A percentile compares a stretch with the other conserved stretches of the same genome.
These are phyloP conservation scores for Ogataea saltuana DNA, from an alignment of 805 yeast genomes.

Conservation along the genomic window DNA sequence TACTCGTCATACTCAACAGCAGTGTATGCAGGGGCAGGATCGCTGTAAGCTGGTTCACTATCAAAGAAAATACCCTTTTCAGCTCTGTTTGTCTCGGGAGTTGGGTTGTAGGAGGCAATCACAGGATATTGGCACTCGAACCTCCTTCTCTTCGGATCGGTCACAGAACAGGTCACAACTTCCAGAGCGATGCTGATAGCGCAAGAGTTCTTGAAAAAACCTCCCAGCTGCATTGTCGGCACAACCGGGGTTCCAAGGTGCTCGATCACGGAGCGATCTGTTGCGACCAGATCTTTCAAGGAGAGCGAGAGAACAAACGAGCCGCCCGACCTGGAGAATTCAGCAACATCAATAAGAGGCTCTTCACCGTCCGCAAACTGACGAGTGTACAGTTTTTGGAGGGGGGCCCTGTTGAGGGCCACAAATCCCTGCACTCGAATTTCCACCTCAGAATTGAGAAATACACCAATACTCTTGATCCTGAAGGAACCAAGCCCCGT, in stretches of 20 bases:
- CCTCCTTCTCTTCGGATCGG: too few relatives aligned
- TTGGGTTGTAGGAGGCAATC: too few relatives aligned
- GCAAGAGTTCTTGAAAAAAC: too few relatives aligned
- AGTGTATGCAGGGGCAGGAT: too few relatives aligned
- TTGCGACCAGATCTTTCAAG: not conserved
- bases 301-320: not conserved
- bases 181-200: too few relatives aligned
- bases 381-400: conserved; percentile 7
- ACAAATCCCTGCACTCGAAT: conserved; percentile 6
- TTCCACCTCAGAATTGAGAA: conserved; percentile 10
- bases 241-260: not conserved
- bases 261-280: not conserved
- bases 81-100: too few relatives aligned
- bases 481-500: conserved; percentile 22
- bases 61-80: too few relatives aligned
- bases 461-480: conserved; percentile 5
- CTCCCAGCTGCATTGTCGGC: not conserved
- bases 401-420: conserved; percentile 9
- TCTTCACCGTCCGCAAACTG: conserved; percentile 9
- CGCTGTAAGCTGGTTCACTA: too few relatives aligned
- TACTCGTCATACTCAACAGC: too few relatives aligned
- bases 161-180: too few relatives aligned
- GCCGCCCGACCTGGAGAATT: conserved; percentile 3
- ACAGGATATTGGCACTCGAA: too few relatives aligned
- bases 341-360: conserved; percentile 18